Evolutionary conservation across 495 filamentous ascomycete genomes (phyloP), one percentile per base, ranked within the genome.

Genomic region (Melanomma pulvis-pyrius): DNA sequence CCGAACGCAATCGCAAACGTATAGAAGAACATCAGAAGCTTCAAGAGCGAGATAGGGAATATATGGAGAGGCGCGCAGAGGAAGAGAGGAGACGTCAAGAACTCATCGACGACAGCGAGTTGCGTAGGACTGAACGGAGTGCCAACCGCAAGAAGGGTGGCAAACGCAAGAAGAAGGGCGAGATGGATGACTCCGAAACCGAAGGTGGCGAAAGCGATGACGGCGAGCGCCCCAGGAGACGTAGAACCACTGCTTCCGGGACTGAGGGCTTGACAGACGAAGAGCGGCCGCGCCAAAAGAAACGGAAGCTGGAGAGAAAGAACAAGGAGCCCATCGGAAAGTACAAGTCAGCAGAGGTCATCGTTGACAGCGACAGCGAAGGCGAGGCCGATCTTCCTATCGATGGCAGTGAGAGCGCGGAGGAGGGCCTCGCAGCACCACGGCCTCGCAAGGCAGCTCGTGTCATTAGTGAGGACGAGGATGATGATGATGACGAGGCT

Each of bases 11-110:
- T 63, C 82, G 86, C 56, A 88, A 89, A 76, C 88, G 98, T 59
- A 84, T 87, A 17, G 90, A 91, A 63, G 92, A 98, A 73, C 85
- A 92, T 12, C 86, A 90, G 60, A 85, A 82, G 69, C 91, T 97
- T 73, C 79, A 87, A 19, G 91, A 93, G 65, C 82, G 87, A 36
- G 90, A 92, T 54, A 83, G 91, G 53, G 84, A 85, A 49, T 79
- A 90, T 22, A 91, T 89, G 0, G 84, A 86, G 65, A 78, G 83
- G 68, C 83, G 92, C 46, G 83, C 81, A 0, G 91, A 90, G 61
- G 91, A 93, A 65, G 91, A 96, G 51, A 79, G 82, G 53, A 76
- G 79, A 24, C 80, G 86, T 21, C 82, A 88, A 68, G 87, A 88
- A 61, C 89, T 87, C 11, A 90, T 90, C 65, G 79, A 87, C 70